Evolutionary conservation across 2,329 filamentous ascomycete genomes (phyloP), one percentile per base, ranked within the genome.

Genomic region (Ambrosiella beaveri): DNA sequence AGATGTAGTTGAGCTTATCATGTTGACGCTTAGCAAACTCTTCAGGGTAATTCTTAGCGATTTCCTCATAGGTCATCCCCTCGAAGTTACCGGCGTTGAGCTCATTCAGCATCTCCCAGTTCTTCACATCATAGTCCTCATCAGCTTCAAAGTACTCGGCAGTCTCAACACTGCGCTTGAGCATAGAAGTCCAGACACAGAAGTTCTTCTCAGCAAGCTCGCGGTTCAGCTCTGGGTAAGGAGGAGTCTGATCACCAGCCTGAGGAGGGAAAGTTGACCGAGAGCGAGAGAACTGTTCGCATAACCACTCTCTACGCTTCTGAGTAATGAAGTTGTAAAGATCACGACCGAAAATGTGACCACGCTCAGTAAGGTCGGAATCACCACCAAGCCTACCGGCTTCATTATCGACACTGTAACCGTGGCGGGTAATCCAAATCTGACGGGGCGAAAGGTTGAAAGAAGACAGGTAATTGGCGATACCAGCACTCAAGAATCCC

Each of bases 101-200:
- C 71, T 98, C 93, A 66, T 98, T 95, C 56, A 98, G 79, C 88
- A 95, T 95, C 66, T 90, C 86, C 88, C 91, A 95, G 64, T 95
- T 87, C 73, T 98, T 98, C 64, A 94, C 84, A 63, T 97, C 93
- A 68, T 91, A 95, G 57, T 95, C 88, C 19, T 97, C 91, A 63
- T 97, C 93, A 0, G 74, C 77, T 64, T 95, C 86, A 68, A 97
- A 98, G 68, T 86, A 85, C 63, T 93, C 82, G 0, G 86, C 89
- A 0, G 90, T 94, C 66, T 95, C 82, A 55, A 93, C 84, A 61
- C 87, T 89, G 63, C 93, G 86, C 67, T 86, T 85, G 62, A 98
- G 79, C 91, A 97, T 97, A 1, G 88, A 95, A 0, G 91, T 96
- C 93, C 93, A 98, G 13, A 98, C 88, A 69, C 93, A 98, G 68